These are phyloP conservation scores for Hebeloma cylindrosporum DNA, from an alignment of 768 basidiomycete genomes.

Conservation along the genomic window DNA sequence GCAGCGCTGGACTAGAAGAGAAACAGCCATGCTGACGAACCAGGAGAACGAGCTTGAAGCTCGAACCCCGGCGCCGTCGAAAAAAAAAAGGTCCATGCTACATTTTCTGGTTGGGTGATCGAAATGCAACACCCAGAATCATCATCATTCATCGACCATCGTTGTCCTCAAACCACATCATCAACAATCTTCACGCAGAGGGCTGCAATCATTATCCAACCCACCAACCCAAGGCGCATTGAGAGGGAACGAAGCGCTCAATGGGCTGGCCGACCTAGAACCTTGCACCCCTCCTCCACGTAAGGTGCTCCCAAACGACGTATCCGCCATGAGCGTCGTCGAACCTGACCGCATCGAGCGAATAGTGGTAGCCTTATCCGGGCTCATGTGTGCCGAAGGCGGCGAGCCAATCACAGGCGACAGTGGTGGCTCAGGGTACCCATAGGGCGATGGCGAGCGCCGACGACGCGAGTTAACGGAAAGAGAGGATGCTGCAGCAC, in stretches of 20 bases:
- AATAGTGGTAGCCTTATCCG: conserved; percentile 10
- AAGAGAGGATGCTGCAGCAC: conserved; percentile 15
- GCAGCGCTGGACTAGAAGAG: neutral
- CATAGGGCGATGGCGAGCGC: conserved; percentile 11
- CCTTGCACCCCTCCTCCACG: conserved; percentile 6
- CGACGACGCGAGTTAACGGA: conserved; percentile 11
- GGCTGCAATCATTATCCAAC: conserved; percentile 39
- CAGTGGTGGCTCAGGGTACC: neutral
- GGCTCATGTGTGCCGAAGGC: conserved; percentile 19
- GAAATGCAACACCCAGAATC: too few species aligned
- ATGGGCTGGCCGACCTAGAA: conserved; percentile 24
- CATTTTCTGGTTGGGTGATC: too few species aligned
- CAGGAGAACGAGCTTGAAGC: neutral
- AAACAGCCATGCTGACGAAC: neutral
- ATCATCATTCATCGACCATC: neutral
- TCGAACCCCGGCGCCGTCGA: too few species aligned
- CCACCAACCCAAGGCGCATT: conserved; percentile 43
- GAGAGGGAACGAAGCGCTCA: conserved; percentile 27
- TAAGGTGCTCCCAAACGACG: conserved; percentile 18
- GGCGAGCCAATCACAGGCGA: conserved; percentile 19
- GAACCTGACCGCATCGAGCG: conserved; percentile 19
- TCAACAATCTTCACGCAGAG: conserved; percentile 13
- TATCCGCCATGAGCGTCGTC: conserved; percentile 16
- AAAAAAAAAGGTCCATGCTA: too few species aligned
- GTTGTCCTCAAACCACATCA: too few species aligned